These are phyloP conservation scores for Apodospora peruviana DNA, from an alignment of 495 filamentous ascomycete genomes.

Conservation along the genomic window DNA sequence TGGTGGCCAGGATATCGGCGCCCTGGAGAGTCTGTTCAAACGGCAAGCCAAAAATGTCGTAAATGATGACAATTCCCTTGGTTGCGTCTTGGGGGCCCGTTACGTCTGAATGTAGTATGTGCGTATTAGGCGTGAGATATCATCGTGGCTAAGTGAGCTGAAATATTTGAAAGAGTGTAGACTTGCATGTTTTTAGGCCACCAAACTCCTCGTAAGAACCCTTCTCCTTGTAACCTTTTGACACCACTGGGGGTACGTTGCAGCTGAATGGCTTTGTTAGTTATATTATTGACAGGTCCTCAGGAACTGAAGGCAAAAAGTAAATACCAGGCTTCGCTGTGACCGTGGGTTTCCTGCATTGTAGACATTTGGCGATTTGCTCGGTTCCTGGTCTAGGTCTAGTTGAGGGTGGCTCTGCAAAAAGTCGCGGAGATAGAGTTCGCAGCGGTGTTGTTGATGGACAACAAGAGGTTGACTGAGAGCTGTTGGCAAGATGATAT, in stretches of 20 bases:
- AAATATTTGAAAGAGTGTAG: background rate
- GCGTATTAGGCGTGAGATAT: background rate
- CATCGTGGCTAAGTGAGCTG: background rate
- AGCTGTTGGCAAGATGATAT: constrained; percentile 7
- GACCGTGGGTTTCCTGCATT: constrained; percentile 45
- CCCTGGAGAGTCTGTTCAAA: constrained; percentile 66
- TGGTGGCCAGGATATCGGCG: constrained; percentile 62
- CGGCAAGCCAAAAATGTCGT: constrained; percentile 70
- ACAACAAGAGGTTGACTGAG: background rate
- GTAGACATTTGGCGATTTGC: constrained; percentile 41
- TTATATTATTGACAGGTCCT: background rate
- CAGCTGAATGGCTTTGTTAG: constrained; percentile 41
- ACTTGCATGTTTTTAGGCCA: constrained; percentile 62
- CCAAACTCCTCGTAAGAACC: constrained; percentile 59
- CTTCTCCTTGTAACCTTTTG: constrained; percentile 56
- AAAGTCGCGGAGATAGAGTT: background rate
- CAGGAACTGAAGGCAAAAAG: too few species aligned
- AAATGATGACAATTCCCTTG: constrained; percentile 57
- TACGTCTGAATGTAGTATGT: constrained; percentile 41
- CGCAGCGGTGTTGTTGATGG: background rate
- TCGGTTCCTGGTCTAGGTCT: background rate
- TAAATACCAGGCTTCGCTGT: constrained; percentile 47
- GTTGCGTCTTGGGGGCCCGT: constrained; percentile 54
- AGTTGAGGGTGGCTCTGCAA: background rate
- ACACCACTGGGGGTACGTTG: constrained; percentile 63